Percentiles rank a stretch among this genome's conserved stretches.
Evolutionary conservation across 2,329 filamentous ascomycete species (phyloP).

Genomic region (Nigrograna mackinnonii): DNA sequence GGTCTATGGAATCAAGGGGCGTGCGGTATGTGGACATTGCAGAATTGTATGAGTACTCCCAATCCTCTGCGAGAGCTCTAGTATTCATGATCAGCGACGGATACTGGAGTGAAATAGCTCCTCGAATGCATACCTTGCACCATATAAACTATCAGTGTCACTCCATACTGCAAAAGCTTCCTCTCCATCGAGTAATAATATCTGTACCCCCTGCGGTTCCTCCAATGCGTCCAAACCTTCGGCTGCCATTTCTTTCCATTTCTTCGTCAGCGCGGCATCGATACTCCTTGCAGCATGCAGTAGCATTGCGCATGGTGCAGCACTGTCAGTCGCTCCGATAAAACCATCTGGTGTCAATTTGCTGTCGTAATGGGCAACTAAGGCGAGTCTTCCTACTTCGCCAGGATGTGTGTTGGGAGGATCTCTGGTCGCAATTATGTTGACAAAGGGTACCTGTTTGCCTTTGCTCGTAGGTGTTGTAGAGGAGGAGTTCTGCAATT

Average conservation of each 20-base stretch:
- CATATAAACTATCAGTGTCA: conserved; percentile 83
- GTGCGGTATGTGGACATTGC: conserved; percentile 75
- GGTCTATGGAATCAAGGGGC: conserved; percentile 76
- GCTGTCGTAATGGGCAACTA: conserved; percentile 95
- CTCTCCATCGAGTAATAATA: conserved; percentile 89
- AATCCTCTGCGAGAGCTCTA: conserved; percentile 74
- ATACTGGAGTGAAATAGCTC: neutral
- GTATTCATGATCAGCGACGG: neutral
- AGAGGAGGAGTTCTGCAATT: conserved; percentile 86
- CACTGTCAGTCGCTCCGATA: conserved; percentile 91
- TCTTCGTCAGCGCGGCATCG: conserved; percentile 79
- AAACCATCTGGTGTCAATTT: conserved; percentile 82
- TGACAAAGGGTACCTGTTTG: conserved; percentile 78
- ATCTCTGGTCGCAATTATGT: conserved; percentile 87
- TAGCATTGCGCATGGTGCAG: conserved; percentile 91
- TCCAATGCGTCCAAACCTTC: conserved; percentile 59
- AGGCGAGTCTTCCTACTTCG: conserved; percentile 78
- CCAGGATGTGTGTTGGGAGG: conserved; percentile 77
- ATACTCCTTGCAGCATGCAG: conserved; percentile 83
- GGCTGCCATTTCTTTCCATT: conserved; percentile 72
- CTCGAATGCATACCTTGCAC: conserved; percentile 65
- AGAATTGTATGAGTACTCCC: conserved; percentile 74
- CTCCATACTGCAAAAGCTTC: conserved; percentile 88
- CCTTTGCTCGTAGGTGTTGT: conserved; percentile 78
- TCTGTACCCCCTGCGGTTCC: conserved; percentile 81